These are phyloP conservation scores for Pythium plurisporium DNA, from an alignment of 352 stramenopile genomes.

Conservation along the genomic window DNA sequence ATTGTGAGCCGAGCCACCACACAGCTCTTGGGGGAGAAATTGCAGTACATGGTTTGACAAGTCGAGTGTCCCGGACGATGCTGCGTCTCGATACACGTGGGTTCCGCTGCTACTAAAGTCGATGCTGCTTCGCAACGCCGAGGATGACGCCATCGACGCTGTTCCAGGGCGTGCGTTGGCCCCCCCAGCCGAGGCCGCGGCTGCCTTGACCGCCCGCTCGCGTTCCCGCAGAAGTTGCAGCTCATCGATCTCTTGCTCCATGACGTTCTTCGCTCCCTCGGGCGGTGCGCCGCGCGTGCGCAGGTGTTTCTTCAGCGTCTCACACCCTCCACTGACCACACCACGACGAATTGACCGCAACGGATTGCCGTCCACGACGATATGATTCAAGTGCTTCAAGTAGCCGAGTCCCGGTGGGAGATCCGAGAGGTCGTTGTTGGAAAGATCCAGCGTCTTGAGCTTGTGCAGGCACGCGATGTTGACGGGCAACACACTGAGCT, in stretches of 20 bases:
- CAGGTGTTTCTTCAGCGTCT: conserved; percentile 82
- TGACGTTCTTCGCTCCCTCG: conserved; percentile 38
- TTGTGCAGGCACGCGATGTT: conserved; percentile 51
- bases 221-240: conserved; percentile 28
- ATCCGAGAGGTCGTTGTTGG: conserved; percentile 79
- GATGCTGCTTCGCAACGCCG: conserved; percentile 11
- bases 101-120: conserved; percentile 15
- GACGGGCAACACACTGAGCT: conserved; percentile 46
- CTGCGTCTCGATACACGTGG: conserved; percentile 52
- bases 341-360: conserved; percentile 65
- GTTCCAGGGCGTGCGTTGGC: background rate
- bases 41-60: conserved; percentile 33
- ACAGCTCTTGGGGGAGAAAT: conserved; percentile 25
- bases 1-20: conserved; percentile 22
- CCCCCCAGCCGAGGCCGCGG: background rate
- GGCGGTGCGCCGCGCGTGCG: conserved; percentile 60
- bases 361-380: conserved; percentile 73
- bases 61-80: conserved; percentile 49
- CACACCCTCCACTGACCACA: conserved; percentile 57
- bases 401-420: conserved; percentile 74
- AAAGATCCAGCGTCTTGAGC: conserved; percentile 78
- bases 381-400: conserved; percentile 71
- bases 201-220: conserved; percentile 13
- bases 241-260: conserved; percentile 73
- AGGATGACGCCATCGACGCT: background rate